A percentile compares a stretch with the other conserved stretches of the same genome.
These are phyloP conservation scores for Wickerhamomyces mucosus DNA, from an alignment of 805 yeast genomes.

Conservation along the genomic window DNA sequence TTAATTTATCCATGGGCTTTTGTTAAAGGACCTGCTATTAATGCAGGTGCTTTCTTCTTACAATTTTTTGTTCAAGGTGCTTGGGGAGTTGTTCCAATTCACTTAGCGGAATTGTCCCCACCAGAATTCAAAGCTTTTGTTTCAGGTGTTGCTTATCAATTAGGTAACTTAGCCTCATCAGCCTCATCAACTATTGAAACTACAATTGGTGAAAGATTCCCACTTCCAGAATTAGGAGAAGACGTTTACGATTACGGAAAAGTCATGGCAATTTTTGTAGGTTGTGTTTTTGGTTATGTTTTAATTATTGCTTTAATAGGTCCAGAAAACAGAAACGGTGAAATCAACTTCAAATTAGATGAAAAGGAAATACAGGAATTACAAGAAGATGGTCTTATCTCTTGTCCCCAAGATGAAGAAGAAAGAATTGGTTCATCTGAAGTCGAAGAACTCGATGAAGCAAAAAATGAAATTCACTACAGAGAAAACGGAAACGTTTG, in stretches of 20 bases:
- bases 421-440: conserved; percentile 6
- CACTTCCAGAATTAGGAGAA: conserved; percentile 22
- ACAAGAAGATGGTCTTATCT: conserved; percentile 17
- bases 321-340: conserved; percentile 42
- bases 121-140: conserved; percentile 55
- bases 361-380: conserved; percentile 17
- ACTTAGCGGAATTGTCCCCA: conserved; percentile 51
- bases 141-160: conserved; percentile 55
- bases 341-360: conserved; percentile 15
- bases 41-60: conserved; percentile 52
- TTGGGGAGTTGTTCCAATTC: conserved; percentile 61
- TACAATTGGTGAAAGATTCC: conserved; percentile 49
- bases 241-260: conserved; percentile 41
- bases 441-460: conserved; percentile 1
- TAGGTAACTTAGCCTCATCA: conserved; percentile 59
- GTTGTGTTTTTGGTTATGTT: conserved; percentile 48
- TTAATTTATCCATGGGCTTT: conserved; percentile 58
- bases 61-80: conserved; percentile 62
- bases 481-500: no score
- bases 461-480: conserved; percentile 1
- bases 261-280: conserved; percentile 61
- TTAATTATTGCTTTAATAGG: conserved; percentile 44
- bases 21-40: conserved; percentile 35
- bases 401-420: conserved; percentile 12
- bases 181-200: conserved; percentile 65